Base-by-base conservation (phyloP, 495 filamentous ascomycete species). In the Hypoxylon subgilvum region DNA sequence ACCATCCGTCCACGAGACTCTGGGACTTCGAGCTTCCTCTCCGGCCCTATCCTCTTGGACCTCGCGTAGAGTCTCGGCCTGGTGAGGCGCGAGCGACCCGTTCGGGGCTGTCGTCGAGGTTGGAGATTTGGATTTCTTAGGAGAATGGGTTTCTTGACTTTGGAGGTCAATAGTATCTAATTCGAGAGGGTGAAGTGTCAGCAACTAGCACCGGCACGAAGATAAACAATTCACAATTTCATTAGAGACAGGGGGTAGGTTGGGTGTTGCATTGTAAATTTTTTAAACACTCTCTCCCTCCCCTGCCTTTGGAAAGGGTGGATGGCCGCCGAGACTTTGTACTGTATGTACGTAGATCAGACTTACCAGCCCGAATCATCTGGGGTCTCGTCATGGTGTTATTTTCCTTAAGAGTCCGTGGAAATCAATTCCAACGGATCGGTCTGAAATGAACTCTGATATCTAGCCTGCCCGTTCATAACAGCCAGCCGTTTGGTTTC, bases 151-250 rank as follows among this genome's bases (percentile, higher is more conserved):
- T 69, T 87, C 77, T 65, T 86, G 87, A 72, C 88, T 83, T 78
- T 99, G 95, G 5, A 98, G 87, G 75, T 98, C 94, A 71, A 97
- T 85, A 44, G 94, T 93, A 76, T 99, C 94, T 97, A 10, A 67
- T 53, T 52, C 58, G 54, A 63, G 56, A 57, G 48, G 52, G 42
- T 21, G 39, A 48, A 40, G 51, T 46, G 31, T 70, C 51, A 64
- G 59, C 43, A 27, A 27, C 18, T 38, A 14, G 34, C 34, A 55
- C 14, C n/a, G 57, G 40, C 59, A 69, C 50, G 61, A 52, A 60
- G 28, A 59, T 27, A 38, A 55, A 45, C 38, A 35, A 52, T 57
- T 42, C 17, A 50, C 27, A 58, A 44, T 59, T 46, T 27, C 18
- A 38, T 17, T 3, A 9, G 40, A 16, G 45, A 53, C 53, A 54